These are phyloP conservation scores for Cyberlindnera veronae DNA, from an alignment of 805 yeast species.

Conservation along the genomic window DNA sequence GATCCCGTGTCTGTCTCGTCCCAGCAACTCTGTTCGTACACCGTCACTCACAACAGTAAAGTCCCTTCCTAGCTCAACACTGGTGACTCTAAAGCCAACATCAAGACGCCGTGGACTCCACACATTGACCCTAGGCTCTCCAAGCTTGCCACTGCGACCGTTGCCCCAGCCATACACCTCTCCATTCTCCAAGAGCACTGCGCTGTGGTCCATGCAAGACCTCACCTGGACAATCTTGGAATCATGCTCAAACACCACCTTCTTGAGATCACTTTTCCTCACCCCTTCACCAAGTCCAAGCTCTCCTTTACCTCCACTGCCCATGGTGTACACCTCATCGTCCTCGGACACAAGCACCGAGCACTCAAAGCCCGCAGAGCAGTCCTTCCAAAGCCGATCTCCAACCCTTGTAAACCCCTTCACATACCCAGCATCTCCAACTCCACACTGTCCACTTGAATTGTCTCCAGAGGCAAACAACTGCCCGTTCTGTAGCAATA, in stretches of 20 bases:
- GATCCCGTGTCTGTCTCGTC: constrained; percentile 33
- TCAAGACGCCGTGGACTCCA: constrained; percentile 14
- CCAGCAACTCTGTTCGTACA: constrained; percentile 28
- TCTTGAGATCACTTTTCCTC: not conserved
- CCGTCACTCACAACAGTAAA: constrained; percentile 40
- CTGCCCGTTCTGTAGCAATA: constrained; percentile 51
- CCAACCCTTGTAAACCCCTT: constrained; percentile 17
- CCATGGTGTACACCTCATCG: constrained; percentile 48
- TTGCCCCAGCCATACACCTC: constrained; percentile 65
- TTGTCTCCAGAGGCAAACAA: constrained; percentile 61
- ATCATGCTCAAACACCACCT: constrained; percentile 3
- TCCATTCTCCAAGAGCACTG: constrained; percentile 39
- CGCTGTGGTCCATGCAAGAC: constrained; percentile 46
- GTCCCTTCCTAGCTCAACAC: constrained; percentile 50
- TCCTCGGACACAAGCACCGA: constrained; percentile 45
- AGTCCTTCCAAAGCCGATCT: constrained; percentile 37
- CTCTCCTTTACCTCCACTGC: constrained; percentile 72
- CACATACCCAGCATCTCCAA: constrained; percentile 9
- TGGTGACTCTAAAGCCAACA: not conserved
- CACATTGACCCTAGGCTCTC: constrained; percentile 20
- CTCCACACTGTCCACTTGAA: constrained; percentile 51
- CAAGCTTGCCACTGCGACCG: constrained; percentile 56
- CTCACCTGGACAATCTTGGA: constrained; percentile 23
- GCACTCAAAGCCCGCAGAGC: constrained; percentile 81
- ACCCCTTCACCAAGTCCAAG: constrained; percentile 55